Conservation (phyloP, 345 rosid genomes). For the Laguncularia racemosa region DNA sequence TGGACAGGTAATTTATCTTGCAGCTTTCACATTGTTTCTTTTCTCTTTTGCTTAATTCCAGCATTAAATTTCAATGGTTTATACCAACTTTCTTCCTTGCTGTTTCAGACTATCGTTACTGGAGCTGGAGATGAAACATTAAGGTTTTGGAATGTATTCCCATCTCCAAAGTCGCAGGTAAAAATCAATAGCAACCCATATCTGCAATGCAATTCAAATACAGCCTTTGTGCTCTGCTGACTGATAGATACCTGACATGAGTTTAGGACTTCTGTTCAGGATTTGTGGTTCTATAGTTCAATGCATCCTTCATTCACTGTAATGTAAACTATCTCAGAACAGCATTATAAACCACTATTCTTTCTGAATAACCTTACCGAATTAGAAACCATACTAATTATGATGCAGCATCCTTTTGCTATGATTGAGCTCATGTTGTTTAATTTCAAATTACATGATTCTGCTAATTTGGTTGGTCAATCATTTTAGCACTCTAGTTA, state of each 20-base stretch:
- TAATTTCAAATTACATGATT: no score
- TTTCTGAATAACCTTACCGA: no score
- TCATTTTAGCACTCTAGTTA: background rate
- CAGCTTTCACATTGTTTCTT: background rate
- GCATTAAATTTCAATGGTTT: background rate
- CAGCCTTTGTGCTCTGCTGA: background rate
- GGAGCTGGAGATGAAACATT: conserved; percentile 99
- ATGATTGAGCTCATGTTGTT: no score
- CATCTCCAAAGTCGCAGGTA: conserved; percentile 95
- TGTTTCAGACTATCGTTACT: conserved; percentile 79
- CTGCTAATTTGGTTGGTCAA: background rate
- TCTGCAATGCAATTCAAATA: background rate
- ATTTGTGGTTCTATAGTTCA: no score
- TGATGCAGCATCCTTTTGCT: no score
- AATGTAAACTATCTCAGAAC: no score
- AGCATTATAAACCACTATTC: no score
- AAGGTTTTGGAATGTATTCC: conserved; percentile 97
- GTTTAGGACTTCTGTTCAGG: background rate
- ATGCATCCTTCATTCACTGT: no score
- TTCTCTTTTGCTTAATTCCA: background rate
- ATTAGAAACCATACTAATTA: no score
- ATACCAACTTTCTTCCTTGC: background rate
- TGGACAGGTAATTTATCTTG: conserved; percentile 68
- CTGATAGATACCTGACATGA: background rate
- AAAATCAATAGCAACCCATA: background rate